phyloP scores from a whole-genome alignment of 2,329 filamentous ascomycete species.

The Paraphoma sp. region DNA sequence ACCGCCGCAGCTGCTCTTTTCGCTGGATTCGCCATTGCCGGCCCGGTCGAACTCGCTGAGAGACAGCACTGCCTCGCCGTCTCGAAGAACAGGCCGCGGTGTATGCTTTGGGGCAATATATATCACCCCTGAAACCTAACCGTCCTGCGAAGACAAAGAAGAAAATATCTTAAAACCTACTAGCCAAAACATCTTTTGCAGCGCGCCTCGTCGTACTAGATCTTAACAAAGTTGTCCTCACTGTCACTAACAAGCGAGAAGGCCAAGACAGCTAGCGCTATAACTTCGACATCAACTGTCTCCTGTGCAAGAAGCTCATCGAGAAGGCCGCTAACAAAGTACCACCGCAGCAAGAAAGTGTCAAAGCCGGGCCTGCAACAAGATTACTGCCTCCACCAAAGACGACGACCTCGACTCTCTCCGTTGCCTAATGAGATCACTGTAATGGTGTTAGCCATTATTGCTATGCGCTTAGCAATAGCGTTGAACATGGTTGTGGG shows the following conservation, averaged over 20 bases:
- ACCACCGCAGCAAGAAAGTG: not conserved
- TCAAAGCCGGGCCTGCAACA: not conserved
- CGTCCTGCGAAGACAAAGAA: slow-evolving; percentile 4
- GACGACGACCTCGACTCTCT: not conserved
- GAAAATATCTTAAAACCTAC: not conserved
- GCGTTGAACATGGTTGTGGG: too few species aligned
- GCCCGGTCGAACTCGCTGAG: slow-evolving; percentile 43
- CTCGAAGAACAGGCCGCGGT: slow-evolving; percentile 27
- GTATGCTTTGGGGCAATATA: slow-evolving; percentile 8
- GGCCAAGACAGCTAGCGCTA: slow-evolving; percentile 10
- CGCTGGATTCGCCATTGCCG: slow-evolving; percentile 41
- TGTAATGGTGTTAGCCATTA: too few species aligned
- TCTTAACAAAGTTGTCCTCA: slow-evolving; percentile 14
- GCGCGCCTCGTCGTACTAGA: slow-evolving; percentile 10
- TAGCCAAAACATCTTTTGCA: not conserved
- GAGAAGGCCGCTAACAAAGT: slow-evolving; percentile 15
- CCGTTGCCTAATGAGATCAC: too few species aligned
- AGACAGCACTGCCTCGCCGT: slow-evolving; percentile 49
- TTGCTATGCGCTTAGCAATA: too few species aligned
- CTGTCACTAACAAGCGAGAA: slow-evolving; percentile 21
- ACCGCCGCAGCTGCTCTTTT: slow-evolving; percentile 37
- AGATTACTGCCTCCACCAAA: not conserved
- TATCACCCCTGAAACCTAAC: not conserved
- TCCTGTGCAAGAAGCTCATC: slow-evolving; percentile 22
- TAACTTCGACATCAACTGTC: slow-evolving; percentile 25